Evolutionary conservation across 148 eudicot species (phyloP), one percentile per base, ranked within the genome.

Genomic region (Cornus controversa): DNA sequence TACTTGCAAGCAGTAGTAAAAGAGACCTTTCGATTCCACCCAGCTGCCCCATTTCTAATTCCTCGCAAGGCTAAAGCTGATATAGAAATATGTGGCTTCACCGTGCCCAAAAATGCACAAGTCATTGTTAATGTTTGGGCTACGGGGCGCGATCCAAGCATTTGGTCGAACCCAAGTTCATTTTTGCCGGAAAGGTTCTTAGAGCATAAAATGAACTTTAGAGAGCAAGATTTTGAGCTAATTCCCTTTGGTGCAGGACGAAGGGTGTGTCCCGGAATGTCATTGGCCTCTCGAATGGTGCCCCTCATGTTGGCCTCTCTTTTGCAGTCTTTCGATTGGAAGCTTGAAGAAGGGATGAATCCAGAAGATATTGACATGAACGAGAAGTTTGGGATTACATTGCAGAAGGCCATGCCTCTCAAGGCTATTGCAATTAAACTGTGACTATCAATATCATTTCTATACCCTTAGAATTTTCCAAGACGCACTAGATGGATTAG

Each of bases 101-200:
- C 45, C 0, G 81, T 86, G 6, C 89, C 89, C 1, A 81, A 86
- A 58, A 42, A 81, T 53, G 58, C 89, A 50, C 77, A 63, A 24
- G 66, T 86, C 2, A 75, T 83, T 81, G 81, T 86, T 15, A 86
- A 86, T 36, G 36, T 81, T 73, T 83, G 89, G 86, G 72, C 77
- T 0, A 80, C 80, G 22, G 80, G 82, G 2, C 80, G 67, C 0
- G 85, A 78, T 68, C 75, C 88, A 26, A 72, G 13, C 10, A 66
- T 78, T 2, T 86, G 88, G 88, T 8, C 72, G 0, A 22, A 83
- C 7, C 71, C 84, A 0, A 31, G 37, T 4, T 34, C 54, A 1
- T 86, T 86, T 80, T 15, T 5, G 0, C 86, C 89, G 0, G 89
- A 86, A 53, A 75, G 89, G 69, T 81, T 80, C 64, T 11, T 76